Base-by-base conservation (phyloP, 768 basidiomycete genomes). In the Hortiboletus flavorubellus region DNA sequence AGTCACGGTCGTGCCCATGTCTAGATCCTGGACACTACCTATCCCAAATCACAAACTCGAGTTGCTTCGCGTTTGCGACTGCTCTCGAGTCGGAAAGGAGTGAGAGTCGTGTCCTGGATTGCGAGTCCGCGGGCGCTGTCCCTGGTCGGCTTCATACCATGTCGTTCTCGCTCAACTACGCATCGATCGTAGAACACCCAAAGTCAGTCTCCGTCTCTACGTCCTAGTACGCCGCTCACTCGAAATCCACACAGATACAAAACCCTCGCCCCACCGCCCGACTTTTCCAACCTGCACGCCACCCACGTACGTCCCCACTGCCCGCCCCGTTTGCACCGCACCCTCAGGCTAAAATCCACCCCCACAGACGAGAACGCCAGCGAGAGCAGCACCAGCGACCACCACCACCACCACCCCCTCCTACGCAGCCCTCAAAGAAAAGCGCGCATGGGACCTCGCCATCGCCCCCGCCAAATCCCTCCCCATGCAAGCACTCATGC, bases 401-500 rank as follows among this genome's bases (percentile, higher is more conserved):
- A 53, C 72, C 10, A 34, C 34, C 0, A 54, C 74, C 0, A 61
- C 70, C 0, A 63, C 78, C 0, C 71, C 80, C 5, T 82, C 83
- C 4, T 85, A 90, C 61, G 81, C 87, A 59, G 69, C 73, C 23
- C 75, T 93, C 56, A 91, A 92, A 67, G 82, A 82, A 59, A 86
- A 81, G 64, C 85, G 90, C 29, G 92, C 92, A 41, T 91, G 92
- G 89, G 91, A 93, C 58, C 77, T 91, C 40, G 92, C 92, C 38
- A 80, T 86, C 46, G 76, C 82, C 4, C 94, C 94, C 1, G 91
- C 90, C 34, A 97, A 98, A 72, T 84, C 86, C 14, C 79, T 98
- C 29, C 94, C 94, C 4, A 97, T 97, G 95, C 93, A 98, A 66
- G 93, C 88, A 5, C 89, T 98, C 75, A 98, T 98, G 95, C 79